These are phyloP conservation scores for Lichtheimia ramosa DNA, from an alignment of 371 early-diverging fungal species.

Conservation along the genomic window DNA sequence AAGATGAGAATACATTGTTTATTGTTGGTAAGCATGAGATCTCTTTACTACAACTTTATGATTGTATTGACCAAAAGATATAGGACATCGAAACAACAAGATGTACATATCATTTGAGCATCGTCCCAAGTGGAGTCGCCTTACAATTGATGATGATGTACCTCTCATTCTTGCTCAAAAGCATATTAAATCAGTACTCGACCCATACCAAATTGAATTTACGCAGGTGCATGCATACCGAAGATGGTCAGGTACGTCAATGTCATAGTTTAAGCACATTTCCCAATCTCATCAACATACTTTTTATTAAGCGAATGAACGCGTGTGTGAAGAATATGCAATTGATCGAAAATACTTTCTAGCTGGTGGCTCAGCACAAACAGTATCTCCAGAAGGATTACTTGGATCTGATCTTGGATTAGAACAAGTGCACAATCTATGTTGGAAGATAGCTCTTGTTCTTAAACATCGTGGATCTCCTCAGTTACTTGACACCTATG, in stretches of 20 bases:
- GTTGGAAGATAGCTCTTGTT: conserved; percentile 38
- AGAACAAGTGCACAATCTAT: conserved; percentile 36
- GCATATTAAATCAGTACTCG: conserved; percentile 26
- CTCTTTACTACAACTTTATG: background rate
- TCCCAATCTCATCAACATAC: too few species aligned
- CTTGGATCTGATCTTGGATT: conserved; percentile 21
- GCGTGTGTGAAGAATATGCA: conserved; percentile 13
- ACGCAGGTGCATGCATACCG: conserved; percentile 24
- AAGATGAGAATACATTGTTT: conserved; percentile 22
- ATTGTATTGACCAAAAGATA: background rate
- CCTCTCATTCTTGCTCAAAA: conserved; percentile 22
- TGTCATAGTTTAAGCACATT: background rate
- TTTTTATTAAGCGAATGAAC: conserved; percentile 3
- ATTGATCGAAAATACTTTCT: conserved; percentile 29
- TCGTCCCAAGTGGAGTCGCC: conserved; percentile 34
- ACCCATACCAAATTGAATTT: conserved; percentile 39
- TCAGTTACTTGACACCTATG: conserved; percentile 28
- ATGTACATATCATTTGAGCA: conserved; percentile 38
- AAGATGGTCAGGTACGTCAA: conserved; percentile 30
- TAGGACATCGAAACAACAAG: conserved; percentile 12
- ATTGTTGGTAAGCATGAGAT: conserved; percentile 26
- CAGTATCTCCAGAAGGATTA: conserved; percentile 22
- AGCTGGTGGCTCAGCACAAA: conserved; percentile 36
- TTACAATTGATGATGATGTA: conserved; percentile 22
- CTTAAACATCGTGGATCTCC: conserved; percentile 28